Percentiles rank a stretch among this genome's conserved stretches.
phyloP scores from a whole-genome alignment of 1,284 basidiomycete genomes.

The Xerocomus amazonicus region DNA sequence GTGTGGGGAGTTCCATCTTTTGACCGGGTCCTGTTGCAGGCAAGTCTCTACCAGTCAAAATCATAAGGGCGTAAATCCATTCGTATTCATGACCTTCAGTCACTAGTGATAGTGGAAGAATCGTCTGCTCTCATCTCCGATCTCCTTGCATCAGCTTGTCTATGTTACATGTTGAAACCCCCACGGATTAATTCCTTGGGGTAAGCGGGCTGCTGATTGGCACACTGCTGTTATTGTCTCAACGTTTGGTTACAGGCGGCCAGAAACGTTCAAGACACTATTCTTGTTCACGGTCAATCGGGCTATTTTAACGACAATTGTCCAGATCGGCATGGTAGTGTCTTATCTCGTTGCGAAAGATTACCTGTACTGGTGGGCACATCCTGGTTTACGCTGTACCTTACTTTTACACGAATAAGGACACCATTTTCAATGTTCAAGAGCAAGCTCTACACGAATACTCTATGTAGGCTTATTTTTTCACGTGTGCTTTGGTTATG shows the following conservation, averaged over 20 bases:
- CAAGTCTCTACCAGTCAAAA: conserved; percentile 2
- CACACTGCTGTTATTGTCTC: not conserved
- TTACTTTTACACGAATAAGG: conserved; percentile 4
- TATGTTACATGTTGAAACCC: conserved; percentile 18
- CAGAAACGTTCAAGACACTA: conserved; percentile 15
- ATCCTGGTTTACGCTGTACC: not conserved
- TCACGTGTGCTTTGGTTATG: not conserved
- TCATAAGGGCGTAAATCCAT: not conserved
- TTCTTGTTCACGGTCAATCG: conserved; percentile 22
- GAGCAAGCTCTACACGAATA: conserved; percentile 40
- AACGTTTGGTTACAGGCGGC: conserved; percentile 4
- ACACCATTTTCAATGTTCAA: conserved; percentile 22
- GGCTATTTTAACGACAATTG: conserved; percentile 17
- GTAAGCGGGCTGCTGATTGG: conserved; percentile 1
- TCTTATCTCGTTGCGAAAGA: conserved; percentile 14
- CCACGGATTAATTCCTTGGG: conserved; percentile 6
- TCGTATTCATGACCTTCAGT: conserved; percentile 3
- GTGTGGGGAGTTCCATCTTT: conserved; percentile 9
- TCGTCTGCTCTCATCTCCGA: conserved; percentile 17
- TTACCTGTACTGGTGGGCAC: conserved; percentile 15
- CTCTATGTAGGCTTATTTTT: conserved; percentile 12
- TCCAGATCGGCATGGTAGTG: conserved; percentile 19
- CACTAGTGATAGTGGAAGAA: conserved; percentile 13
- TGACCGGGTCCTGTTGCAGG: conserved; percentile 12
- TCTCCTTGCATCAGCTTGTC: conserved; percentile 15